Conservation (phyloP, 179 eudicot species). For the Nepenthes alata region DNA sequence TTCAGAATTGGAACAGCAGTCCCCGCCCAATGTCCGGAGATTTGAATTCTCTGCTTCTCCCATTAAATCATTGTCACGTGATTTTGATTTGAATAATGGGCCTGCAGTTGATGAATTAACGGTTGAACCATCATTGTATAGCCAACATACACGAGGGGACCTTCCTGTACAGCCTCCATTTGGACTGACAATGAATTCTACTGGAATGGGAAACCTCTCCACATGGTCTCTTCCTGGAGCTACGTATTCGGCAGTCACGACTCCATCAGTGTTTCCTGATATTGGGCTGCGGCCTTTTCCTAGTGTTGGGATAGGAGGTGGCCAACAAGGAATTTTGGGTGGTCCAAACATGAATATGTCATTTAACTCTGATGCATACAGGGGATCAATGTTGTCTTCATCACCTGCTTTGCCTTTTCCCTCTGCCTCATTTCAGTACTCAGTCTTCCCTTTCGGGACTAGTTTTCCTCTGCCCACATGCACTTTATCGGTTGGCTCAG, state of each 20-base stretch:
- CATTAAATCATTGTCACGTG: constrained; percentile 14
- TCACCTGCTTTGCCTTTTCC: constrained; percentile 29
- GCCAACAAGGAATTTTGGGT: constrained; percentile 19
- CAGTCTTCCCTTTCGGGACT: constrained; percentile 32
- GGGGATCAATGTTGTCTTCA: constrained; percentile 29
- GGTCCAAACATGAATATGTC: constrained; percentile 20
- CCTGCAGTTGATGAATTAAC: constrained; percentile 26
- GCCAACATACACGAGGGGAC: constrained; percentile 19
- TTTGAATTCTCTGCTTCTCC: constrained; percentile 12
- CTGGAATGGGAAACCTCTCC: constrained; percentile 14
- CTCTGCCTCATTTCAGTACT: constrained; percentile 27
- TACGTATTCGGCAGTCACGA: constrained; percentile 24
- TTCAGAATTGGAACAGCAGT: constrained; percentile 20
- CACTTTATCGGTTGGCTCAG: constrained; percentile 21
- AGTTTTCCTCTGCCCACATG: constrained; percentile 30
- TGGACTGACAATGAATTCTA: constrained; percentile 15
- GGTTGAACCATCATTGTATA: constrained; percentile 21
- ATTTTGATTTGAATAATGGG: constrained; percentile 38
- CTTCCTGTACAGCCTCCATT: constrained; percentile 17
- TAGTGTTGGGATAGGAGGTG: constrained; percentile 17
- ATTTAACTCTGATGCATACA: constrained; percentile 22
- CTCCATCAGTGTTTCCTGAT: constrained; percentile 25
- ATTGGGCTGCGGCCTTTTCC: constrained; percentile 21
- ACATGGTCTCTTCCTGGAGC: constrained; percentile 26
- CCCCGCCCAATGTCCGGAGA: constrained; percentile 11